Evolutionary conservation across 495 filamentous ascomycete species (phyloP).

Genomic region (Neohortaea acidophila): DNA sequence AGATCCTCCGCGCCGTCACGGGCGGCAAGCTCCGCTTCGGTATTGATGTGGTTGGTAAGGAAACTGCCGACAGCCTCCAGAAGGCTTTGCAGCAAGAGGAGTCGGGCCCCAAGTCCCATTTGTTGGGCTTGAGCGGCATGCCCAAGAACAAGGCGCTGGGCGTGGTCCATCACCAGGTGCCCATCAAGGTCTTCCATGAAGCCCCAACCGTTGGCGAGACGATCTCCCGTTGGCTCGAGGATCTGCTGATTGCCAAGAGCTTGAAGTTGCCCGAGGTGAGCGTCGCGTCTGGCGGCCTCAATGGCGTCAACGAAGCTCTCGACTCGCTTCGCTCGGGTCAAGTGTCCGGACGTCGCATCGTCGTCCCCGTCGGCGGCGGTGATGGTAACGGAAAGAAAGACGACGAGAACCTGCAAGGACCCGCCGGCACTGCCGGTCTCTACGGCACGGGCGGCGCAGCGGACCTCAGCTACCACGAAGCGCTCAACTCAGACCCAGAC

Average conservation of each 20-base stretch:
- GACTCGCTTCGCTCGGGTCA: slow-evolving; percentile 42
- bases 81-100: slow-evolving; percentile 27
- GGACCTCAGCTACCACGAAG: slow-evolving; percentile 20
- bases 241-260: slow-evolving; percentile 33
- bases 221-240: slow-evolving; percentile 45
- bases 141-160: slow-evolving; percentile 36
- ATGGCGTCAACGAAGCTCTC: slow-evolving; percentile 46
- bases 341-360: slow-evolving; percentile 17
- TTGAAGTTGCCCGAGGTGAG: slow-evolving; percentile 44
- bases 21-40: slow-evolving; percentile 42
- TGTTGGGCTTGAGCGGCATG: slow-evolving; percentile 47
- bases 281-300: slow-evolving; percentile 41
- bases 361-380: slow-evolving; percentile 9
- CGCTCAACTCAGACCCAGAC: slow-evolving; percentile 20
- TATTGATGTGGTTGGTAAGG: slow-evolving; percentile 45
- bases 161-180: slow-evolving; percentile 43
- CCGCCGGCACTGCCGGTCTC: background rate
- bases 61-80: slow-evolving; percentile 39
- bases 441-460: slow-evolving; percentile 4
- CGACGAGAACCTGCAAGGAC: background rate
- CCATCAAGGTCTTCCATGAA: slow-evolving; percentile 55
- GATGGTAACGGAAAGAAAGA: background rate
- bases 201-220: slow-evolving; percentile 40
- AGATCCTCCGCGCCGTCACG: slow-evolving; percentile 42
- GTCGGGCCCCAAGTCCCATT: slow-evolving; percentile 30